Evolutionary conservation across 208 protist genomes (phyloP), one percentile per base, ranked within the genome.

Genomic region (Acanthamoeba healyi): DNA sequence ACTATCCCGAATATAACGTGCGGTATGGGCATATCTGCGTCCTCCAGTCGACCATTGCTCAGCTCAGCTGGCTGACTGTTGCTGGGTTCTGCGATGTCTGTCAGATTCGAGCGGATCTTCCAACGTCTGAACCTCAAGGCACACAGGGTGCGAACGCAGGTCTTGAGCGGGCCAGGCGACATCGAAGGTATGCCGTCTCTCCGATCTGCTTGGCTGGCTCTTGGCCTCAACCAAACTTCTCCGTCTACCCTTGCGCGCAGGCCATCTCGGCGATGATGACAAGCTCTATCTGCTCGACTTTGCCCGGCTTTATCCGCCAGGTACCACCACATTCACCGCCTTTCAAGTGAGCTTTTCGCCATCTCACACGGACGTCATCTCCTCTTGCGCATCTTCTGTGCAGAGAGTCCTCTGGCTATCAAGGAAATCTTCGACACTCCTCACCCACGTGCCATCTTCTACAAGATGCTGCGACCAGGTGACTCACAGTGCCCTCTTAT

Each of bases 251-350:
- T 4, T 19, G 3, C 29, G 12, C 0, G 38, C 40, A 79, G 70
- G 70, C 15, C 70, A 79, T 44, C 70, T 79, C 34, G 70, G 70
- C n/a, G 44, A 32, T 2, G 87, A 92, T 67, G 87, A 38, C 34
- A 77, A 92, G 63, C 63, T 92, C 3, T 92, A 92, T 77, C 26
- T 92, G 29, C 61, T 92, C 5, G 87, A 92, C 58, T 92, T 92
- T 92, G 63, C 61, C 0, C 32, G 87, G 19, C 34, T 92, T 9
- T 77, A 51, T 44, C 63, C 63, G 14, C 81, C 81, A 87, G 49
- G 40, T 87, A 17, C 22, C 14, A 17, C 29, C 38, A 26, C 74
- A 19, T 32, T 12, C 34, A 40, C n/a, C n/a, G 65, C n/a, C n/a
- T n/a, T n/a, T n/a, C n/a, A 40, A 15, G 36, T 84, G 15, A 1